phyloP scores from a whole-genome alignment of 495 filamentous ascomycete species.

The Bombardia bombarda region DNA sequence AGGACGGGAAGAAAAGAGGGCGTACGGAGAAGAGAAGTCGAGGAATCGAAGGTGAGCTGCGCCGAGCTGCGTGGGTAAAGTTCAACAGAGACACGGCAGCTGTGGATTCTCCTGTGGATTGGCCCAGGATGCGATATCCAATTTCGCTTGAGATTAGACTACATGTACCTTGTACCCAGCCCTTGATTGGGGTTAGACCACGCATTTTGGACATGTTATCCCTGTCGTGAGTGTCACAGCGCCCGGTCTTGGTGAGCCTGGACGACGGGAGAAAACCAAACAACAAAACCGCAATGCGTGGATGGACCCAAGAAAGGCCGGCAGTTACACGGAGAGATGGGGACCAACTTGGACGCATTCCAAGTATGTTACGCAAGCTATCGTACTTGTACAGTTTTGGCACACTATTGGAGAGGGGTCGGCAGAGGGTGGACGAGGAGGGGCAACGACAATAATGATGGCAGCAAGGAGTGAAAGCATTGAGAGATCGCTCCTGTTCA shows the following conservation, averaged over 20 bases:
- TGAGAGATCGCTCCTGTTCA: background rate
- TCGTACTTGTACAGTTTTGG: too few relatives aligned
- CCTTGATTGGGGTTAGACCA: slow-evolving; percentile 17
- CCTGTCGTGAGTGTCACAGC: slow-evolving; percentile 8
- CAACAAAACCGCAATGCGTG: too few relatives aligned
- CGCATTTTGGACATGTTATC: slow-evolving; percentile 3
- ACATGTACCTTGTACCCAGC: slow-evolving; percentile 12
- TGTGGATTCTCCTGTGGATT: slow-evolving; percentile 11
- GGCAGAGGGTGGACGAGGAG: too few relatives aligned
- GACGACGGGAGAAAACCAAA: too few relatives aligned
- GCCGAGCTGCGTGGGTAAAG: background rate
- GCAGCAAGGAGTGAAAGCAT: background rate
- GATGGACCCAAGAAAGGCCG: too few relatives aligned
- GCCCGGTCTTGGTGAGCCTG: background rate
- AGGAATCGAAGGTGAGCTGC: slow-evolving; percentile 4
- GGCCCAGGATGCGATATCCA: slow-evolving; percentile 17
- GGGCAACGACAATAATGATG: background rate
- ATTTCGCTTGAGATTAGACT: slow-evolving; percentile 29
- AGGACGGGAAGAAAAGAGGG: slow-evolving; percentile 11
- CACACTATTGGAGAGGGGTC: too few relatives aligned
- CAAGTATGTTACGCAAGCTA: too few relatives aligned
- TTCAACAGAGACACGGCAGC: slow-evolving; percentile 1
- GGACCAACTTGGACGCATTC: too few relatives aligned
- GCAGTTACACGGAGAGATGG: too few relatives aligned
- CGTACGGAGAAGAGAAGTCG: slow-evolving; percentile 1